phyloP scores from a whole-genome alignment of 2,329 filamentous ascomycete genomes.

The Colletotrichum filicis region DNA sequence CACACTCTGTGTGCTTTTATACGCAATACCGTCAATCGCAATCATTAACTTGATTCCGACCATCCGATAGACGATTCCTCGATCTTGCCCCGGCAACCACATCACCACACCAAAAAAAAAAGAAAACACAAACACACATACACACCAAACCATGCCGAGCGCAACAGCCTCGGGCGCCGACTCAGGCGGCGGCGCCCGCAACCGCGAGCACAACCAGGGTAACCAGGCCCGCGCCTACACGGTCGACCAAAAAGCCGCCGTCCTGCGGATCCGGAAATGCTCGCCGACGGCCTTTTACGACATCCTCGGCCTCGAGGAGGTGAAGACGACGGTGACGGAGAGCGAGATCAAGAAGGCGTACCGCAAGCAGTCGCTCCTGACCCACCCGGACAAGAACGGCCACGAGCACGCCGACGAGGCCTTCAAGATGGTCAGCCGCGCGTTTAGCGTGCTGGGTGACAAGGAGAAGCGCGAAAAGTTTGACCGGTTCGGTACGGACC shows the following conservation, averaged over 20 bases:
- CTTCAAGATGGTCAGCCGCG: conserved; percentile 96
- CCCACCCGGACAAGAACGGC: conserved; percentile 98
- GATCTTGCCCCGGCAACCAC: conserved; percentile 5
- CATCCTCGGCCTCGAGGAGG: conserved; percentile 79
- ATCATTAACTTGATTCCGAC: background rate
- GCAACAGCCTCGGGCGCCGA: conserved; percentile 67
- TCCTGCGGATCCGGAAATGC: conserved; percentile 88
- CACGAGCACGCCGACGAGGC: conserved; percentile 96
- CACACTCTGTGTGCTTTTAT: background rate
- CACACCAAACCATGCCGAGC: conserved; percentile 51
- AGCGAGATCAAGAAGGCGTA: conserved; percentile 97
- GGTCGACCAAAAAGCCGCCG: conserved; percentile 89
- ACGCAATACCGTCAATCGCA: background rate
- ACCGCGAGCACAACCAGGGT: conserved; percentile 79
- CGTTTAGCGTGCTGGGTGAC: conserved; percentile 93
- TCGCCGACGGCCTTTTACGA: conserved; percentile 92
- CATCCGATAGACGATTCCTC: background rate
- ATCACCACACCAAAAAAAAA: background rate
- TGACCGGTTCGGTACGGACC: conserved; percentile 91
- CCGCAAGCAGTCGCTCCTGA: conserved; percentile 90
- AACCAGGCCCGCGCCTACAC: conserved; percentile 84
- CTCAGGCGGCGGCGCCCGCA: conserved; percentile 56
- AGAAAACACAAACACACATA: background rate
- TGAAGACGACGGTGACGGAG: conserved; percentile 76
- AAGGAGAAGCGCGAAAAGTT: conserved; percentile 91